phyloP scores from a whole-genome alignment of 192 early-diverging fungal species.

The Irineochytrium annulatum region DNA sequence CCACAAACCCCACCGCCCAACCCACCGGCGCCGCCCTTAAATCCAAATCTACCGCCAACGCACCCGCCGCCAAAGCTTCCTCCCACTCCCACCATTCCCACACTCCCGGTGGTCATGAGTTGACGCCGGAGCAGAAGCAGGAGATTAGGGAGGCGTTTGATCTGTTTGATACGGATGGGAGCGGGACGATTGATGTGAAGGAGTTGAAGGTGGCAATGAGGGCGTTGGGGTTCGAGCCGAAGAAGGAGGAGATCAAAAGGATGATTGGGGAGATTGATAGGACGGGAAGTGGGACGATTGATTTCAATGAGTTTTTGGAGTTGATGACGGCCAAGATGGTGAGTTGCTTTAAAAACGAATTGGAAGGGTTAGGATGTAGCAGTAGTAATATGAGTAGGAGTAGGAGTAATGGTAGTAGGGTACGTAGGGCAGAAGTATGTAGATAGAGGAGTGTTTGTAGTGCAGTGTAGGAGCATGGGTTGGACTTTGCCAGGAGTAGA shows the following conservation, averaged over 20 bases:
- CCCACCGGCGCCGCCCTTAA: neutral
- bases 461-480: too few relatives aligned
- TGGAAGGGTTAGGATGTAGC: too few relatives aligned
- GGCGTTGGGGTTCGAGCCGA: slow-evolving; percentile 50
- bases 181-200: slow-evolving; percentile 57
- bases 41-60: neutral
- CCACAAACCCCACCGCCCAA: neutral
- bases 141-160: slow-evolving; percentile 71
- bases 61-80: neutral
- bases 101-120: slow-evolving; percentile 22
- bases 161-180: slow-evolving; percentile 65
- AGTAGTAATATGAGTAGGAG: too few relatives aligned
- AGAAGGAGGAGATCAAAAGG: slow-evolving; percentile 41
- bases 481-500: too few relatives aligned
- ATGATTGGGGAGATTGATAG: slow-evolving; percentile 55
- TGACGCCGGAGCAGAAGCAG: slow-evolving; percentile 62
- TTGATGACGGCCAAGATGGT: slow-evolving; percentile 66
- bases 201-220: slow-evolving; percentile 52
- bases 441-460: too few relatives aligned
- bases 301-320: slow-evolving; percentile 71
- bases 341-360: neutral
- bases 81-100: neutral
- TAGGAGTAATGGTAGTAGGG: neutral
- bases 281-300: slow-evolving; percentile 50
- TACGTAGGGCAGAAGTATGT: neutral